phyloP scores from a whole-genome alignment of 169 alveolate genomes.

The Miamiensis avidus region DNA sequence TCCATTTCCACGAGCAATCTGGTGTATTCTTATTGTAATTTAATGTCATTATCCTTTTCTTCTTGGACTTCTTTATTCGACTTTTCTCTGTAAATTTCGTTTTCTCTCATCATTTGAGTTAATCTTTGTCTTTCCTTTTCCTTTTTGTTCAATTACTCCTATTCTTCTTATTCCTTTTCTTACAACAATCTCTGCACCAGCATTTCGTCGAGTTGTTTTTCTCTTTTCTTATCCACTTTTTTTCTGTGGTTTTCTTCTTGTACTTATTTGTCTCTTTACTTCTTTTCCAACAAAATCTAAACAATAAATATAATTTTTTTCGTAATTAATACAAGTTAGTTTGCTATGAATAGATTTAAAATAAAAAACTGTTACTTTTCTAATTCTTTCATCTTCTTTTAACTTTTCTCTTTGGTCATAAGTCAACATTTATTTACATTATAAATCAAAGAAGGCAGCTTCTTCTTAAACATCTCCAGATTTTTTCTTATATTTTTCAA shows the following conservation, averaged over 20 bases:
- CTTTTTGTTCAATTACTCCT: constrained; percentile 38
- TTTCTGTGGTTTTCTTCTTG: constrained; percentile 38
- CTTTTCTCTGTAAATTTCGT: constrained; percentile 39
- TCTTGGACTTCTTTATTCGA: constrained; percentile 29
- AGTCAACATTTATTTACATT: constrained; percentile 25
- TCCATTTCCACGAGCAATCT: constrained; percentile 34
- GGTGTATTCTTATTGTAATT: constrained; percentile 17
- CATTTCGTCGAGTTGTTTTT: constrained; percentile 42
- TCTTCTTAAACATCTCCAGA: constrained; percentile 28
- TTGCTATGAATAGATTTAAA: too few species aligned
- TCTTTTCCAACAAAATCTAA: constrained; percentile 32
- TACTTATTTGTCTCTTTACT: constrained; percentile 42
- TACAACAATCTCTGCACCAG: constrained; percentile 38
- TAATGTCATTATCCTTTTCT: constrained; percentile 16
- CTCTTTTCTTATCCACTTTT: constrained; percentile 40
- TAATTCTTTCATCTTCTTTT: constrained; percentile 28
- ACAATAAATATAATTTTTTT: too few species aligned
- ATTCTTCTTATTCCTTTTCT: constrained; percentile 41
- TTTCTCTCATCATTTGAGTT: constrained; percentile 47
- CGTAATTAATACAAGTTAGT: too few species aligned
- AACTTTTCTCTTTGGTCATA: constrained; percentile 47
- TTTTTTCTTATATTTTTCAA: constrained; percentile 31
- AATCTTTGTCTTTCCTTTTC: constrained; percentile 31
- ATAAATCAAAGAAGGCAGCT: constrained; percentile 39
- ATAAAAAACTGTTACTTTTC: too few species aligned